Conservation (phyloP, 1,139 yeast species). For the Hemisphaericaspora xylofermentans region DNA sequence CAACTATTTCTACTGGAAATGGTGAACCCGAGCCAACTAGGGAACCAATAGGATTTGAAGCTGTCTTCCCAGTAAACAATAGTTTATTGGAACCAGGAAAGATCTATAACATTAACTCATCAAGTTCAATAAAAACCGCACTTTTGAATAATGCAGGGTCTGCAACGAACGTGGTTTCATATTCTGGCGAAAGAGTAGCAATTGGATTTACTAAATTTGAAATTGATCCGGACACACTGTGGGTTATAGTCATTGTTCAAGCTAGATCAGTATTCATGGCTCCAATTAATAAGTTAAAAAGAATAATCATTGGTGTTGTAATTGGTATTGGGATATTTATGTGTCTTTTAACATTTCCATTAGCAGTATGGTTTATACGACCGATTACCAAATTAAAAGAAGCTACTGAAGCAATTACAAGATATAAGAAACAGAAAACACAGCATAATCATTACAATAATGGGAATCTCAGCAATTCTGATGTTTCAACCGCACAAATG, state of each 20-base stretch:
- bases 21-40: conserved; percentile 3
- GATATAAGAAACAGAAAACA: conserved; percentile 28
- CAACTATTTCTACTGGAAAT: not conserved
- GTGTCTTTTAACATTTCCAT: conserved; percentile 71
- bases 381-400: conserved; percentile 80
- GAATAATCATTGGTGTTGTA: conserved; percentile 75
- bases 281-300: conserved; percentile 62
- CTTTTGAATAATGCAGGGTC: conserved; percentile 46
- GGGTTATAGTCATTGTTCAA: conserved; percentile 82
- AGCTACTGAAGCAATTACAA: conserved; percentile 70
- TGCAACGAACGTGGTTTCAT: conserved; percentile 42
- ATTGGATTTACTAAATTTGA: conserved; percentile 67
- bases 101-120: conserved; percentile 28
- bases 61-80: conserved; percentile 33
- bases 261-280: conserved; percentile 54
- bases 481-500: conserved; percentile 3
- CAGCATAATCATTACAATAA: not conserved
- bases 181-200: conserved; percentile 51
- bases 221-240: conserved; percentile 47
- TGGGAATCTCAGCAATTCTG: conserved; percentile 6
- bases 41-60: conserved; percentile 32
- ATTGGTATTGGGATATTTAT: conserved; percentile 77
- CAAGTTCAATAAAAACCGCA: conserved; percentile 43
- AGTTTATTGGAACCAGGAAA: conserved; percentile 20
- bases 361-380: conserved; percentile 81